Base-by-base conservation (phyloP, 495 filamentous ascomycete species). In the Trichodelitschia bisporula region DNA sequence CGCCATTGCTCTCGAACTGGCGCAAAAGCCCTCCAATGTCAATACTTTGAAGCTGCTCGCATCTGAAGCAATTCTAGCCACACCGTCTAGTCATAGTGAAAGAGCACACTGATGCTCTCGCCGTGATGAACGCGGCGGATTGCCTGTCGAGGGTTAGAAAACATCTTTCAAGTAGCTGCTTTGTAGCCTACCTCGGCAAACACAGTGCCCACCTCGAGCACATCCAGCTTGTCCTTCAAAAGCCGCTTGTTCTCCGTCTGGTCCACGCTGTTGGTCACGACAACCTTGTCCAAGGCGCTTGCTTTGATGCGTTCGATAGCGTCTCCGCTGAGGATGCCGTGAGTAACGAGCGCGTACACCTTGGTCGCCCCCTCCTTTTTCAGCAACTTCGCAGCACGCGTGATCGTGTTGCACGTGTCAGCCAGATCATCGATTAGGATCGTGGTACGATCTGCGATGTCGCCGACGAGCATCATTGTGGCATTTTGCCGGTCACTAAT, bases 121-220 rank as follows among this genome's bases (percentile, higher is more conserved):
- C 86, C 86, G 54, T 95, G 83, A 51, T 95, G 86, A 30, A 97
- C 89, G 26, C 86, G 66, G 30, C 86, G 74, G 46, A 97, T 92
- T 12, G 86, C 86, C 70, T 75, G 34, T n/a, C 36, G 17, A 30
- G 31, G 29, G 4, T 9, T 27, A 38, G 30, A 18, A 17, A 40
- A 29, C 23, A 15, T 20, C 10, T 6, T 28, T 21, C 11, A 20
- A 23, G 9, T 36, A 29, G 8, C 26, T 19, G 19, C 11, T 12
- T 15, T 26, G 8, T 9, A 13, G 45, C 52, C 39, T 51, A 73
- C 69, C 70, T 97, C 86, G 26, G 77, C 89, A 55, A 97, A 97
- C 38, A 95, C 72, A 36, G 74, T 65, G 18, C 80, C 75, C 31
- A 97, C 73, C 40, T 95, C 89, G 40, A 95, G 48, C 29, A 93